Evolutionary conservation across 352 stramenopile species (phyloP).

Genomic region (Pythium utonaiense): DNA sequence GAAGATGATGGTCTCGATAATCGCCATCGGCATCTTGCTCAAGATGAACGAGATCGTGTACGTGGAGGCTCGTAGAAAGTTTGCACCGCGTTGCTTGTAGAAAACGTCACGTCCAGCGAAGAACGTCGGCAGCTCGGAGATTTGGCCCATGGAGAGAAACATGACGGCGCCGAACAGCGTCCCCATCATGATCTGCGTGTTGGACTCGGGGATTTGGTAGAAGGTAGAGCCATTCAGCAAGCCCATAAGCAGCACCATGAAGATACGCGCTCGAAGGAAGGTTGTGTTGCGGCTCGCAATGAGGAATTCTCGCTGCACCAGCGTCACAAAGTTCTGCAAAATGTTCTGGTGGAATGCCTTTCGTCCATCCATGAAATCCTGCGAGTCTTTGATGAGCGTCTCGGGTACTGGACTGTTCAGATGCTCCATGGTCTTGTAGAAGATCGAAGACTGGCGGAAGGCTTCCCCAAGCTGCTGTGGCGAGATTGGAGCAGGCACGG

Average conservation of each 20-base stretch:
- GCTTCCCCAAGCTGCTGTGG: constrained; percentile 40
- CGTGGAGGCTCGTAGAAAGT: constrained; percentile 74
- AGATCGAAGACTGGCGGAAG: constrained; percentile 40
- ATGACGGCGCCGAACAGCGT: constrained; percentile 80
- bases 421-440: constrained; percentile 51
- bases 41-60: constrained; percentile 62
- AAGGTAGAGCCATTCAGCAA: constrained; percentile 45
- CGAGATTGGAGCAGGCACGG: constrained; percentile 31
- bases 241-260: constrained; percentile 43
- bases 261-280: constrained; percentile 29
- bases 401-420: constrained; percentile 85
- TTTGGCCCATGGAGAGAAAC: constrained; percentile 74
- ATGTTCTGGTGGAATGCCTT: constrained; percentile 38
- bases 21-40: constrained; percentile 51
- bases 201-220: constrained; percentile 38
- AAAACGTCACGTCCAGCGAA: constrained; percentile 61
- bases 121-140: constrained; percentile 70
- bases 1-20: constrained; percentile 48
- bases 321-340: constrained; percentile 33
- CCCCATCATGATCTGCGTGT: constrained; percentile 53
- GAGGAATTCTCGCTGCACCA: constrained; percentile 66
- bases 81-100: constrained; percentile 84
- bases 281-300: constrained; percentile 51
- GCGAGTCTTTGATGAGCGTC: constrained; percentile 75
- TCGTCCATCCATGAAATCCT: constrained; percentile 35